A percentile compares a stretch with the other conserved stretches of the same genome.
phyloP scores from a whole-genome alignment of 768 basidiomycete genomes.

The Calocybe indica region DNA sequence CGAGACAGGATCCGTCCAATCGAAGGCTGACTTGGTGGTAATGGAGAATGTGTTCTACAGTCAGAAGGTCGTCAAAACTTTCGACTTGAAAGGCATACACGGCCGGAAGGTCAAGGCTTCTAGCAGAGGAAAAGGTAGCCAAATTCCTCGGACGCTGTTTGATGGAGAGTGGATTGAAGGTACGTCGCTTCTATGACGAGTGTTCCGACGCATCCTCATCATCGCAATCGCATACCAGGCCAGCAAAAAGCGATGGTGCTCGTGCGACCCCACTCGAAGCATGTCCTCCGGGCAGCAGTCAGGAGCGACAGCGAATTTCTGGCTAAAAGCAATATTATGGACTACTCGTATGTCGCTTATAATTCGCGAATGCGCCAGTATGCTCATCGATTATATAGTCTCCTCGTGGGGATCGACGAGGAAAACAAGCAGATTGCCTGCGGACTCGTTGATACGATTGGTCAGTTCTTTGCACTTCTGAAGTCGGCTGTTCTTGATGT shows the following conservation, averaged over 20 bases:
- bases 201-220: neutral
- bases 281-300: slow-evolving; percentile 65
- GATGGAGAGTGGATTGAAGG: slow-evolving; percentile 87
- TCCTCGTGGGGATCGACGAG: slow-evolving; percentile 70
- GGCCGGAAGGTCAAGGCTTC: slow-evolving; percentile 62
- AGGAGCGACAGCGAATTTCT: slow-evolving; percentile 70
- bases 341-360: slow-evolving; percentile 64
- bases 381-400: slow-evolving; percentile 25
- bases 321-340: slow-evolving; percentile 75
- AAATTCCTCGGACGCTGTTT: slow-evolving; percentile 54
- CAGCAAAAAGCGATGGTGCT: slow-evolving; percentile 62
- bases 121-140: slow-evolving; percentile 23
- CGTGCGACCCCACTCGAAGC: slow-evolving; percentile 67
- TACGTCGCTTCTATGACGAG: slow-evolving; percentile 13
- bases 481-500: neutral
- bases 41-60: slow-evolving; percentile 85
- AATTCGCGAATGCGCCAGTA: neutral
- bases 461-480: slow-evolving; percentile 20
- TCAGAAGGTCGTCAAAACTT: slow-evolving; percentile 61
- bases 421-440: slow-evolving; percentile 63
- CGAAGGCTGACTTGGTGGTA: slow-evolving; percentile 70
- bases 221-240: slow-evolving; percentile 27
- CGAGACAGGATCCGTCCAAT: slow-evolving; percentile 57
- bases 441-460: slow-evolving; percentile 82
- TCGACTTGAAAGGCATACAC: slow-evolving; percentile 82